Conservation (phyloP, 495 filamentous ascomycete genomes). For the Pseudotulostoma volvatum region DNA sequence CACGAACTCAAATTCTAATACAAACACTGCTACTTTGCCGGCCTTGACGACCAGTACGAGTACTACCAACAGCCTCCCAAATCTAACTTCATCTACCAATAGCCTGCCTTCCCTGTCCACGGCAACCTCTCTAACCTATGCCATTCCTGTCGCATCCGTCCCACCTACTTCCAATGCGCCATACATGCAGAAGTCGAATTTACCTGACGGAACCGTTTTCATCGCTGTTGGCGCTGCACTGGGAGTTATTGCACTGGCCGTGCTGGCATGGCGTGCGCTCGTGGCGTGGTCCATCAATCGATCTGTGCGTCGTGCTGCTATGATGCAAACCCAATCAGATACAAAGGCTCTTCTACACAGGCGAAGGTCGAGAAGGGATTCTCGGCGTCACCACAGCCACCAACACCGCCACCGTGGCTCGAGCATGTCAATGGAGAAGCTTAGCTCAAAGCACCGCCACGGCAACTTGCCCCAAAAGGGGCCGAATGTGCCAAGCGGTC, state of each 20-base stretch:
- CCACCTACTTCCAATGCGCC: slow-evolving; percentile 75
- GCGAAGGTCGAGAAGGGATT: slow-evolving; percentile 11
- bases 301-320: slow-evolving; percentile 62
- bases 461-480: slow-evolving; percentile 30
- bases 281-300: slow-evolving; percentile 88
- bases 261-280: slow-evolving; percentile 76
- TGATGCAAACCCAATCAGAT: slow-evolving; percentile 49
- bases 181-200: slow-evolving; percentile 83
- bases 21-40: slow-evolving; percentile 1
- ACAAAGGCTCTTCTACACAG: slow-evolving; percentile 46
- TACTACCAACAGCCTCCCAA: neutral
- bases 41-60: slow-evolving; percentile 11
- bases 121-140: slow-evolving; percentile 8
- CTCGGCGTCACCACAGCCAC: slow-evolving; percentile 20
- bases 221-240: slow-evolving; percentile 83
- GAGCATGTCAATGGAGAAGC: slow-evolving; percentile 41
- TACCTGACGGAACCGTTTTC: slow-evolving; percentile 91
- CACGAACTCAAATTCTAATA: slow-evolving; percentile 1
- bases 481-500: slow-evolving; percentile 35
- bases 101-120: slow-evolving; percentile 9
- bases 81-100: neutral
- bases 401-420: slow-evolving; percentile 30
- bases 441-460: slow-evolving; percentile 22
- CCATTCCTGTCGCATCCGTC: slow-evolving; percentile 37
- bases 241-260: slow-evolving; percentile 58